Evolutionary conservation across 352 stramenopile species (phyloP).

Genomic region (Saprolegnia parasitica): DNA sequence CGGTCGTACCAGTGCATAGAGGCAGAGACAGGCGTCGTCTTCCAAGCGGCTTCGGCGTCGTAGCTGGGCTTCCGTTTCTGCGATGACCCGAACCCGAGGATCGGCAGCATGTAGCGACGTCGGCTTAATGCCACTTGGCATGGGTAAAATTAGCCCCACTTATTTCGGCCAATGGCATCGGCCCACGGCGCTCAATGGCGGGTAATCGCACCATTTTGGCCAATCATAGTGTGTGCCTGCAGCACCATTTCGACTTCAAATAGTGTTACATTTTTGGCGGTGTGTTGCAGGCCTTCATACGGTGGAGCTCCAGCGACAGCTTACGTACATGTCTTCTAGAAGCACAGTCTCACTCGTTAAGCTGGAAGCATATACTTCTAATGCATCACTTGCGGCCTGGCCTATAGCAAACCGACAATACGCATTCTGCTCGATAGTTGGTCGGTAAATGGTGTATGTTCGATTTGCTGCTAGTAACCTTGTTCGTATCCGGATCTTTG

Average conservation of each 20-base stretch:
- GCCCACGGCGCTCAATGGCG: too few relatives aligned
- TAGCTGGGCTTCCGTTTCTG: slow-evolving; percentile 21
- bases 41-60: not conserved
- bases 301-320: too few relatives aligned
- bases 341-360: too few relatives aligned
- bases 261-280: not conserved
- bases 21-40: not conserved
- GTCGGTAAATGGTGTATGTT: too few relatives aligned
- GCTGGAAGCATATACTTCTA: too few relatives aligned
- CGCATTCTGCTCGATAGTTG: too few relatives aligned
- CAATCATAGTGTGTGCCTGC: not conserved
- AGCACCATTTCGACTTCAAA: not conserved
- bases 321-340: too few relatives aligned
- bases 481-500: too few relatives aligned
- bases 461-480: too few relatives aligned
- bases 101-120: slow-evolving; percentile 2
- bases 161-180: not conserved
- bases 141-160: not conserved
- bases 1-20: slow-evolving; percentile 12
- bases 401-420: too few relatives aligned
- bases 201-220: not conserved
- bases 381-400: too few relatives aligned
- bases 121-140: not conserved
- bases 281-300: too few relatives aligned
- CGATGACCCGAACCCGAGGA: slow-evolving; percentile 4